Conservation (phyloP, 176 grass and related monocot genomes). For the Luzula sylvatica region DNA sequence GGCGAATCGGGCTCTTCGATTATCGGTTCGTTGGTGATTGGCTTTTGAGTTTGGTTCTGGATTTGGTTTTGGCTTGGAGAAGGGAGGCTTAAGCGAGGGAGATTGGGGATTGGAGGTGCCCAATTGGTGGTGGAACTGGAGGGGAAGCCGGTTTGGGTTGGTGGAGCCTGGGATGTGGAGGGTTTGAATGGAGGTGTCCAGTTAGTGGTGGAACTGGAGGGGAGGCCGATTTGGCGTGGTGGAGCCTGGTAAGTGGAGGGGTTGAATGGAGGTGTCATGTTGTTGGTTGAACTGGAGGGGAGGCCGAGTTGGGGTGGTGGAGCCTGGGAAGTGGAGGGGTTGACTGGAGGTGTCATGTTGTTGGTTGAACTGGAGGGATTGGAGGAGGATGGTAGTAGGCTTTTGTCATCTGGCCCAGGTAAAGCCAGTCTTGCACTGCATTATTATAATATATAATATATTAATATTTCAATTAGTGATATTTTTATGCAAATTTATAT, state of each 20-base stretch:
- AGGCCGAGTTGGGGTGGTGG: background rate
- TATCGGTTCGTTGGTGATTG: constrained; percentile 40
- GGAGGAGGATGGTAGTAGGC: constrained; percentile 16
- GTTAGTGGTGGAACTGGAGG: background rate
- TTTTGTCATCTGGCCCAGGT: constrained; percentile 55
- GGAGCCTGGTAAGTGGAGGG: background rate
- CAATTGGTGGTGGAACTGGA: too few species aligned
- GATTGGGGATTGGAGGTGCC: background rate
- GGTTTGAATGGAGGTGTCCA: background rate
- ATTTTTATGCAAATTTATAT: too few species aligned
- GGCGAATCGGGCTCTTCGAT: constrained; percentile 76
- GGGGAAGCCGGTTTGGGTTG: too few species aligned
- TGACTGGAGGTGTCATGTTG: background rate
- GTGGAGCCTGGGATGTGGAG: constrained; percentile 1
- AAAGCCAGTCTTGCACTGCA: constrained; percentile 75
- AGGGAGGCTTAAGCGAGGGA: background rate
- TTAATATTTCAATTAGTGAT: too few species aligned
- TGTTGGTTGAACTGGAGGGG: constrained; percentile 14
- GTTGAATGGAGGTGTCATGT: too few species aligned
- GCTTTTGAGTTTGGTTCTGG: background rate
- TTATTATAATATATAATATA: constrained; percentile 7
- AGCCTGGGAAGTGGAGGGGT: constrained; percentile 14
- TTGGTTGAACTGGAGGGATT: constrained; percentile 17
- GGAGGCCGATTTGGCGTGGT: constrained; percentile 1
- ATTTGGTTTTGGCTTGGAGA: constrained; percentile 4